Conservation (phyloP, 1,284 basidiomycete genomes). For the Lentinula novae-zelandiae region DNA sequence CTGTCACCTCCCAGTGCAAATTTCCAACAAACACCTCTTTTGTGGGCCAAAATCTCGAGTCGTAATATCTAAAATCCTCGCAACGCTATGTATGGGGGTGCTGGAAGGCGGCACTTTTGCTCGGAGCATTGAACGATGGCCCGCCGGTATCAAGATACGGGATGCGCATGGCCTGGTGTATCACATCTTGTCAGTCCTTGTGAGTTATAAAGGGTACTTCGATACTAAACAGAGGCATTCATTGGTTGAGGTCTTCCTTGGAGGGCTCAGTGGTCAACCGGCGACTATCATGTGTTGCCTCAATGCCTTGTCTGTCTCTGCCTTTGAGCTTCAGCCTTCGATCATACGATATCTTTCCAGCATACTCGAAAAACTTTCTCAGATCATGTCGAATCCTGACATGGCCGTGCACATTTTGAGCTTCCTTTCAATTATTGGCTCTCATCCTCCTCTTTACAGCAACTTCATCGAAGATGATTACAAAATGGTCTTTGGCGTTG, state of each 20-base stretch:
- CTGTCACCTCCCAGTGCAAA: conserved; percentile 87
- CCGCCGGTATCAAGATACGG: conserved; percentile 61
- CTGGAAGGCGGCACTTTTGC: conserved; percentile 53
- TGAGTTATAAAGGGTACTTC: conserved; percentile 86
- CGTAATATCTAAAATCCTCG: conserved; percentile 65
- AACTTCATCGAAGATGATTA: conserved; percentile 95
- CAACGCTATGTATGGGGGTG: conserved; percentile 69
- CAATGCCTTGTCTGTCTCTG: conserved; percentile 84
- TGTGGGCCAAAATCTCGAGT: conserved; percentile 81
- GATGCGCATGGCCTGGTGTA: conserved; percentile 90
- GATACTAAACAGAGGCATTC: conserved; percentile 64
- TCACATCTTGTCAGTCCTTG: conserved; percentile 84
- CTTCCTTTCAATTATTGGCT: conserved; percentile 87
- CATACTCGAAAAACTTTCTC: conserved; percentile 87
- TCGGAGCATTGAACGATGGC: conserved; percentile 59
- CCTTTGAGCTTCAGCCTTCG: conserved; percentile 86
- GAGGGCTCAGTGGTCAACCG: conserved; percentile 75
- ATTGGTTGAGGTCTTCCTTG: conserved; percentile 82
- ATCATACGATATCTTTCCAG: conserved; percentile 75
- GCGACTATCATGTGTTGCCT: conserved; percentile 90
- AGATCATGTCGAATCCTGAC: conserved; percentile 92
- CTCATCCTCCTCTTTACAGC: conserved; percentile 73
- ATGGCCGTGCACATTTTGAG: conserved; percentile 97
- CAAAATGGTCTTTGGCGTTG: conserved; percentile 93
- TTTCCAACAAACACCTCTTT: conserved; percentile 95